These are phyloP conservation scores for Endocalyx cinctus DNA, from an alignment of 2,329 filamentous ascomycete species.

Conservation along the genomic window DNA sequence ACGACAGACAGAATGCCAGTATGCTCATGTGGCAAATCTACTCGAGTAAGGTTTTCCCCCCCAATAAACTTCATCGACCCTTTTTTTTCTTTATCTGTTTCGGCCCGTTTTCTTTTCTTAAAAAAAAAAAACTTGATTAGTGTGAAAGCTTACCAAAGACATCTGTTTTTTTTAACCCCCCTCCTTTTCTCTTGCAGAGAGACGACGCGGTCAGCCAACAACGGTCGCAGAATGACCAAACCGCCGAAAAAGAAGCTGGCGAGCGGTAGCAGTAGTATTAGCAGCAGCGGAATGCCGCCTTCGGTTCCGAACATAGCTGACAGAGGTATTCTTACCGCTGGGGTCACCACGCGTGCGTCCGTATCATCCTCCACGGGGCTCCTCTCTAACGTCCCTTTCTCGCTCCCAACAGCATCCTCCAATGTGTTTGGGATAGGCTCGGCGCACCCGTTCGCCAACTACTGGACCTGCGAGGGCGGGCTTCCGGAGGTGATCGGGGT, in stretches of 20 bases:
- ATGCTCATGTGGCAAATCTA: slow-evolving; percentile 71
- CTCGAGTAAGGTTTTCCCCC: slow-evolving; percentile 69
- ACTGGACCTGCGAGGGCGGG: slow-evolving; percentile 77
- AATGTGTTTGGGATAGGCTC: slow-evolving; percentile 79
- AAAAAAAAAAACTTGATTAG: too few species aligned
- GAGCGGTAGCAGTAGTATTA: slow-evolving; percentile 30
- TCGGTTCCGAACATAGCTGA: slow-evolving; percentile 53
- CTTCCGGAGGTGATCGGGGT: slow-evolving; percentile 71
- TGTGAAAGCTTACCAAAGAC: too few species aligned
- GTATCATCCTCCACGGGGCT: slow-evolving; percentile 56
- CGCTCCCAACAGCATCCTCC: slow-evolving; percentile 63
- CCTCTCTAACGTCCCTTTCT: slow-evolving; percentile 69
- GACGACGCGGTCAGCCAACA: slow-evolving; percentile 61
- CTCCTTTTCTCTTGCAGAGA: slow-evolving; percentile 38
- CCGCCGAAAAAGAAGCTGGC: slow-evolving; percentile 64
- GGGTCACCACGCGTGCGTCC: slow-evolving; percentile 44
- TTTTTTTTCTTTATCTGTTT: too few species aligned
- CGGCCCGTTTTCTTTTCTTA: too few species aligned
- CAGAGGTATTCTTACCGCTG: slow-evolving; percentile 42
- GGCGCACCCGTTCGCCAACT: slow-evolving; percentile 76
- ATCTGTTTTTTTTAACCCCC: too few species aligned
- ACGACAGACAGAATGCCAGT: slow-evolving; percentile 69
- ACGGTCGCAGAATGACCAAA: slow-evolving; percentile 81
- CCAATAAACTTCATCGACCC: too few species aligned
- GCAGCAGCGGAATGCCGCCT: slow-evolving; percentile 33